phyloP scores from a whole-genome alignment of 2,329 filamentous ascomycete genomes.

The Hymenoscyphus salicellus region DNA sequence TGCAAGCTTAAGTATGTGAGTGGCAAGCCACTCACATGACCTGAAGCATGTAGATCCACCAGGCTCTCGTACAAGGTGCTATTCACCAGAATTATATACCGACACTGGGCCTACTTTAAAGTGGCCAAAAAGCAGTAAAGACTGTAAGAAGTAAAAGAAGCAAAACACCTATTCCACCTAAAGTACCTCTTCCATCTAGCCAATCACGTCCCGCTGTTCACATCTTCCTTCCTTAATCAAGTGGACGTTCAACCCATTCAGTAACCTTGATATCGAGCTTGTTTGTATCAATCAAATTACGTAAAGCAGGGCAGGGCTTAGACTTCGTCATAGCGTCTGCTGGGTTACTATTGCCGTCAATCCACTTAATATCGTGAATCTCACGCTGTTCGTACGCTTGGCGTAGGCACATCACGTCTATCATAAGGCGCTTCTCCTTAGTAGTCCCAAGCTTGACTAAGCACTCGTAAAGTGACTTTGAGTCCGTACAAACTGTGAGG shows the following conservation, averaged over 20 bases:
- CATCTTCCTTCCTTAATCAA: background rate
- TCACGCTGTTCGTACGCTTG: no score
- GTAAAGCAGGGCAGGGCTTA: slow-evolving; percentile 11
- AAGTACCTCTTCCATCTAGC: background rate
- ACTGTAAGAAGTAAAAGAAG: background rate
- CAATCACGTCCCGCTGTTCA: background rate
- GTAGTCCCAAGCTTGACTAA: no score
- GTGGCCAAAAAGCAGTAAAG: background rate
- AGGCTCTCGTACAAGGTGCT: background rate
- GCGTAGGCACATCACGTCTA: no score
- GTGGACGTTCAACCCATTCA: slow-evolving; percentile 12
- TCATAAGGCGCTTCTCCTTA: no score
- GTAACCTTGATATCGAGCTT: slow-evolving; percentile 5
- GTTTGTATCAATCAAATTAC: slow-evolving; percentile 16
- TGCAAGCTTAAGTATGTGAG: background rate
- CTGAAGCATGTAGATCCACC: background rate
- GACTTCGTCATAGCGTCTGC: slow-evolving; percentile 21
- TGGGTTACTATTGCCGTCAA: slow-evolving; percentile 8
- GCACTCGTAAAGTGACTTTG: no score
- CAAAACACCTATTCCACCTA: background rate
- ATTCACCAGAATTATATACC: background rate
- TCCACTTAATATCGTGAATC: no score
- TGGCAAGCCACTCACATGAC: background rate
- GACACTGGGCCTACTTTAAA: background rate
- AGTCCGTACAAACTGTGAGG: no score